A percentile compares a stretch with the other conserved stretches of the same genome.
Conservation (phyloP, 2,329 filamentous ascomycete species). For the Neocatenulostroma microsporum region DNA sequence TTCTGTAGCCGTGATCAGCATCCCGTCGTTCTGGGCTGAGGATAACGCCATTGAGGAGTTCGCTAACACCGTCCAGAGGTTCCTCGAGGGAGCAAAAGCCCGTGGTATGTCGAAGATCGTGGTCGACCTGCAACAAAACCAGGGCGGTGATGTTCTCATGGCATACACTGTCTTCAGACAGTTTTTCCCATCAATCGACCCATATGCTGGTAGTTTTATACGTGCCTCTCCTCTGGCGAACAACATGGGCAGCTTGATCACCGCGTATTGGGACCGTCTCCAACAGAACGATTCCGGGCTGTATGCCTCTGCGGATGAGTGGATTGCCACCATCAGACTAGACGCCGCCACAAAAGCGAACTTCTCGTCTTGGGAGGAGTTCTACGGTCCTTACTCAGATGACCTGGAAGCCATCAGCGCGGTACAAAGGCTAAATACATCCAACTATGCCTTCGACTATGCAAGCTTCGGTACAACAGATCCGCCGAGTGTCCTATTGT, state of each 20-base stretch:
- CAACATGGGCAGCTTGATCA: slow-evolving; percentile 2
- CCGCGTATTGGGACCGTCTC: not conserved
- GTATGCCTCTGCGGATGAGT: too few species aligned
- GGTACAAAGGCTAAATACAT: too few species aligned
- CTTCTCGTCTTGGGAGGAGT: slow-evolving; percentile 25
- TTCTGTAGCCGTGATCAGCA: slow-evolving; percentile 32
- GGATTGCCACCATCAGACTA: slow-evolving; percentile 21
- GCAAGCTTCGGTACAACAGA: too few species aligned
- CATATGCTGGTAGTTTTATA: slow-evolving; percentile 15
- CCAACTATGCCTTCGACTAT: too few species aligned
- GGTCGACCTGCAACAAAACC: slow-evolving; percentile 23
- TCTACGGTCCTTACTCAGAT: slow-evolving; percentile 26
- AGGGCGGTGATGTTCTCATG: slow-evolving; percentile 16
- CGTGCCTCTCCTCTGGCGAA: slow-evolving; percentile 13
- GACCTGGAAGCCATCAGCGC: too few species aligned
- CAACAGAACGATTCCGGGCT: too few species aligned
- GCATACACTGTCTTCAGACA: slow-evolving; percentile 18
- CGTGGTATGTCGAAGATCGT: slow-evolving; percentile 13
- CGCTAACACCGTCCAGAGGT: slow-evolving; percentile 25
- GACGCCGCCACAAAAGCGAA: slow-evolving; percentile 20
- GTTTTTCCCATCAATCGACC: slow-evolving; percentile 18
- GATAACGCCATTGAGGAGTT: slow-evolving; percentile 26
- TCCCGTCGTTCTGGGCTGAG: slow-evolving; percentile 32
- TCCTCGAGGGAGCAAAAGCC: slow-evolving; percentile 11
- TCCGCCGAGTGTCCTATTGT: too few species aligned